Conservation (phyloP, 2,329 filamentous ascomycete species). For the Cladosporium colombiae region DNA sequence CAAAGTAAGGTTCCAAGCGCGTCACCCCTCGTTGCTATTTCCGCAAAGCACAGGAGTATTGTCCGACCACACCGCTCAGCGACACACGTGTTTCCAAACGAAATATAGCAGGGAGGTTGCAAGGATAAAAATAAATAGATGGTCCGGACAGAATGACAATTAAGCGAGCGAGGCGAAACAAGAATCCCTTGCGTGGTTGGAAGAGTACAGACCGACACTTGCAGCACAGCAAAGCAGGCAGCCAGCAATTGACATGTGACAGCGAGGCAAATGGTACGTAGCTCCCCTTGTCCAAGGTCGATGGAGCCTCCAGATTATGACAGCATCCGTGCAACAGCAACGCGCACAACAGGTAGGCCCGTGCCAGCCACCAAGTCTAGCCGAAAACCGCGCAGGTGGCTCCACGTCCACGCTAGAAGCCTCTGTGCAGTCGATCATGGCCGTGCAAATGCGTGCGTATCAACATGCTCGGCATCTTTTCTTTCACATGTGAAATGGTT, state of each 20-base stretch:
- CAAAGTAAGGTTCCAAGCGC: not conserved
- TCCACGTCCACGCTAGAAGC: constrained; percentile 3
- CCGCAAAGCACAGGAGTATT: not conserved
- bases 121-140: not conserved
- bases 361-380: not conserved
- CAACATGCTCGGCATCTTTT: not conserved
- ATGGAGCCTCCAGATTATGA: not conserved
- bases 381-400: not conserved
- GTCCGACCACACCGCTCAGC: not conserved
- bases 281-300: not conserved
- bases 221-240: not conserved
- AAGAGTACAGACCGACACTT: not conserved
- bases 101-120: not conserved
- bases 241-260: constrained; percentile 2
- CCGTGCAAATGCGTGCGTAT: not conserved
- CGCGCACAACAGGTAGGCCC: not conserved
- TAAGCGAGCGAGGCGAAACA: not conserved
- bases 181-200: not conserved
- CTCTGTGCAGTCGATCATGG: constrained; percentile 6
- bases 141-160: not conserved
- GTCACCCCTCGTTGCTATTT: constrained; percentile 1
- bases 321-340: not conserved
- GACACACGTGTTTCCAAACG: not conserved
- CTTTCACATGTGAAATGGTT: not conserved
- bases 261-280: not conserved